Evolutionary conservation across 2,329 filamentous ascomycete genomes (phyloP), one percentile per base, ranked within the genome.

Genomic region (Teratosphaeria viscida): DNA sequence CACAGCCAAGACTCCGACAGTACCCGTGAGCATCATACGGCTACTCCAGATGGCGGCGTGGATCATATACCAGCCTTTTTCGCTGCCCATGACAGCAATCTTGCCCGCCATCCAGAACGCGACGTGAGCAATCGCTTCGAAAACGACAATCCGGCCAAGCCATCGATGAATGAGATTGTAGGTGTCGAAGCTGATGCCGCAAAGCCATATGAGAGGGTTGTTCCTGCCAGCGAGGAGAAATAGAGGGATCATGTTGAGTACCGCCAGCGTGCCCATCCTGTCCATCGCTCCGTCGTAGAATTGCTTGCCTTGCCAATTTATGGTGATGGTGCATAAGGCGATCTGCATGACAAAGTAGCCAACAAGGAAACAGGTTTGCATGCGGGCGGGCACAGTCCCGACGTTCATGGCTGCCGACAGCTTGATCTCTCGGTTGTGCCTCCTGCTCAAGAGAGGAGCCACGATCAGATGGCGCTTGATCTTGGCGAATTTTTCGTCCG

Each of bases 91-190:
- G 8, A 68, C 68, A 19, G 73, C 67, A 11, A 78, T 72, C 64
- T 77, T 78, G 64, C 69, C 72, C 34, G 74, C 66, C 62, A 83
- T 79, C 73, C 79, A 89, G 57, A 85, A 81, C 47, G 84, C 69
- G 1, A 82, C 84, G 73, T 92, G 88, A 34, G 81, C 77, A 49
- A 91, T 65, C 10, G 85, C 79, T 71, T 92, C 87, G 14, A 89
- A 74, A 19, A 87, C 80, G 29, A 88, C 86, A 61, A 91, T 89
- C 47, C 88, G 84, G 66, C 88, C 88, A 63, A 90, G 82, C 88
- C 88, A 92, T 62, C 89, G 83, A 74, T 92, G 88, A 60, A 92
- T 78, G 62, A 92, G 75, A 76, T 92, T 92, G 79, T 89, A 91
- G 0, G 87, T 90, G 72, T 92, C 88, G 72, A 91, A 92, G 3